A percentile compares a stretch with the other conserved stretches of the same genome.
Evolutionary conservation across 2,329 filamentous ascomycete species (phyloP).

Genomic region (Byssothecium circinans): DNA sequence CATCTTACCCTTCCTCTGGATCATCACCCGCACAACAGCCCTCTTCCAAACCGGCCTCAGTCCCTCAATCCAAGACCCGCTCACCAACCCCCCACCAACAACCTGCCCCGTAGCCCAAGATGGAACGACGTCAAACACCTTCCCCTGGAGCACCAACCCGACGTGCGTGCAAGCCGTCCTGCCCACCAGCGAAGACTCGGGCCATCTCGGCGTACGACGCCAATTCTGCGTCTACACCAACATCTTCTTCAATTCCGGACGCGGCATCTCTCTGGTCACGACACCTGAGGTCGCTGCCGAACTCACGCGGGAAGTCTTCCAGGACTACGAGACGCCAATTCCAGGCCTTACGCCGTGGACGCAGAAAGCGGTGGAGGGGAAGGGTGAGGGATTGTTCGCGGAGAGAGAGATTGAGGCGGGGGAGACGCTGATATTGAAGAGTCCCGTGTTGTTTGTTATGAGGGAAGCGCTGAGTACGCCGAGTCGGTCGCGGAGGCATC

Average conservation of each 20-base stretch:
- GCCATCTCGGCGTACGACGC: conserved; percentile 5
- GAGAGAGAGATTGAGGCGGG: conserved; percentile 24
- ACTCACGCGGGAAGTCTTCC: conserved; percentile 19
- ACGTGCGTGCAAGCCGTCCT: conserved; percentile 24
- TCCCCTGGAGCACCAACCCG: conserved; percentile 34
- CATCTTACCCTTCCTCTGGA: conserved; percentile 3
- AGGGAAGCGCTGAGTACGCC: conserved; percentile 15
- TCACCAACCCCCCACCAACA: conserved; percentile 16
- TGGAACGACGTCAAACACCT: conserved; percentile 25
- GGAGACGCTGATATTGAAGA: conserved; percentile 25
- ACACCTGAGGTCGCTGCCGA: conserved; percentile 28
- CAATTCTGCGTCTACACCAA: conserved; percentile 35
- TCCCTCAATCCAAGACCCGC: conserved; percentile 20
- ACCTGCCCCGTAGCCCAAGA: conserved; percentile 27
- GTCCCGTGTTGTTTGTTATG: conserved; percentile 27
- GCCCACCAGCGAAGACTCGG: conserved; percentile 9
- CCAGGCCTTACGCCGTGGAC: conserved; percentile 16
- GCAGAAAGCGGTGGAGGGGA: conserved; percentile 22
- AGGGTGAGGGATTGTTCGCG: conserved; percentile 32
- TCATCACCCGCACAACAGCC: conserved; percentile 10
- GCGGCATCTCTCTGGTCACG: conserved; percentile 35
- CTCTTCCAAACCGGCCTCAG: conserved; percentile 23
- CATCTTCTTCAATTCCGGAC: conserved; percentile 22
- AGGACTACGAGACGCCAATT: conserved; percentile 11
- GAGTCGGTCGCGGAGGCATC: conserved; percentile 8